Percentiles rank a stretch among this genome's conserved stretches.
Evolutionary conservation across 495 filamentous ascomycete species (phyloP).

Genomic region (Neurospora cerealis): DNA sequence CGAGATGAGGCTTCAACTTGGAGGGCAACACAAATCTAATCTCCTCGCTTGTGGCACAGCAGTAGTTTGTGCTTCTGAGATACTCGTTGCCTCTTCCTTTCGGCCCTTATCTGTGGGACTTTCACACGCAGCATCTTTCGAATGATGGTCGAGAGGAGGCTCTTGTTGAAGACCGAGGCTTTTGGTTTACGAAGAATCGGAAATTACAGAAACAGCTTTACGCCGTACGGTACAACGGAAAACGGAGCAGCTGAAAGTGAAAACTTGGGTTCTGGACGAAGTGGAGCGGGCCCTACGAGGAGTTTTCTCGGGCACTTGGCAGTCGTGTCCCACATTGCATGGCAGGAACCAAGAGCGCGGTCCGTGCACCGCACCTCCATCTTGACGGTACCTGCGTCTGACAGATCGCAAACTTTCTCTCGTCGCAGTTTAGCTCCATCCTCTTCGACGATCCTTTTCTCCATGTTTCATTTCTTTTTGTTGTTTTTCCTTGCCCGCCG

Average conservation of each 20-base stretch:
- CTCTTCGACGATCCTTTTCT: not conserved
- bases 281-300: not conserved
- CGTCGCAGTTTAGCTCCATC: not conserved
- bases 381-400: not conserved
- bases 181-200: not conserved
- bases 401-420: not conserved
- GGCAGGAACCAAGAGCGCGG: not conserved
- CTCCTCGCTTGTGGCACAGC: not conserved
- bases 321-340: not conserved
- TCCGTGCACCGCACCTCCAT: not conserved
- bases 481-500: not conserved
- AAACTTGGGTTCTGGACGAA: not conserved
- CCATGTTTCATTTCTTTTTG: not conserved
- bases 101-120: not conserved
- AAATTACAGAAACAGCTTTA: not conserved
- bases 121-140: not conserved
- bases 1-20: not conserved
- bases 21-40: not conserved
- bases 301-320: not conserved
- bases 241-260: not conserved
- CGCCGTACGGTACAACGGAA: not conserved
- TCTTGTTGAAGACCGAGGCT: not conserved
- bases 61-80: not conserved
- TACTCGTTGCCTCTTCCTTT: not conserved
- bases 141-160: not conserved